Percentiles rank a stretch among this genome's conserved stretches.
Conservation (phyloP, 2,329 filamentous ascomycete genomes). For the Seiridium cupressi region DNA sequence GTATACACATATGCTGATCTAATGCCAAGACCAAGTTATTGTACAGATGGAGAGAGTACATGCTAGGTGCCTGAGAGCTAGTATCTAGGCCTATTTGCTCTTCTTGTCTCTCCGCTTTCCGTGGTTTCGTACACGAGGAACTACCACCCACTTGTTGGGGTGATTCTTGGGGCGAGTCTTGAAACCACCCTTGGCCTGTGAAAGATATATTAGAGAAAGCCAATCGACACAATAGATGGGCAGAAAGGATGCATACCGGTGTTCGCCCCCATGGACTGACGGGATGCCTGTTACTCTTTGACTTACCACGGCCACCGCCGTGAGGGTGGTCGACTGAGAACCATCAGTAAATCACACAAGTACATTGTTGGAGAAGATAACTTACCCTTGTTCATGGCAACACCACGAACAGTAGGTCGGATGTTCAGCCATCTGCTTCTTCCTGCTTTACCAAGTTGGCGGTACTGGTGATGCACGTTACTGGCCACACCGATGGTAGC, state of each 20-base stretch:
- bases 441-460: slow-evolving; percentile 91
- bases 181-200: slow-evolving; percentile 76
- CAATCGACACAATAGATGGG: not conserved
- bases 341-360: not conserved
- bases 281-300: slow-evolving; percentile 94
- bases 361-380: slow-evolving; percentile 10
- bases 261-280: slow-evolving; percentile 89
- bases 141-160: slow-evolving; percentile 87
- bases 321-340: slow-evolving; percentile 84
- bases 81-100: slow-evolving; percentile 21
- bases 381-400: slow-evolving; percentile 95
- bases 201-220: slow-evolving; percentile 24
- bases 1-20: slow-evolving; percentile 23
- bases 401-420: slow-evolving; percentile 89
- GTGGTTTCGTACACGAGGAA: slow-evolving; percentile 81
- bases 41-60: slow-evolving; percentile 28
- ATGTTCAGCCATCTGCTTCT: slow-evolving; percentile 92
- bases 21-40: slow-evolving; percentile 16
- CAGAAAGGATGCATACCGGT: slow-evolving; percentile 63
- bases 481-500: slow-evolving; percentile 93
- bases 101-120: slow-evolving; percentile 78
- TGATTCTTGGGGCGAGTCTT: slow-evolving; percentile 91
- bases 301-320: slow-evolving; percentile 98
- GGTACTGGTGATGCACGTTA: slow-evolving; percentile 88
- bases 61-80: slow-evolving; percentile 6